These are phyloP conservation scores for Lotmaria passim DNA, from an alignment of 208 protist species.

Conservation along the genomic window DNA sequence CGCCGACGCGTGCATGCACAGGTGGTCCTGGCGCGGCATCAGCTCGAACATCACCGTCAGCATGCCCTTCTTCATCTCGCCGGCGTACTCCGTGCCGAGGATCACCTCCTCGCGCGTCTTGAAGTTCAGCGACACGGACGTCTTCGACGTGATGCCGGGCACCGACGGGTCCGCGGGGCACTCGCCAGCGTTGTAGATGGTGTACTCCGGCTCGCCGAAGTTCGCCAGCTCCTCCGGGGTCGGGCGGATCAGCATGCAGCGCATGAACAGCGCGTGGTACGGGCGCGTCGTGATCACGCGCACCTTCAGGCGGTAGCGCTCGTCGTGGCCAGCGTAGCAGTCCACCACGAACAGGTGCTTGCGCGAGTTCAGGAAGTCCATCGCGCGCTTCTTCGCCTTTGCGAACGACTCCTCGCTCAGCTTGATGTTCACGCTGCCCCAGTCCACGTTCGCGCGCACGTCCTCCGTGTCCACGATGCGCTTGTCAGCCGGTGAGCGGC, in stretches of 20 bases:
- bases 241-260: slow-evolving; percentile 96
- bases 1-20: slow-evolving; percentile 93
- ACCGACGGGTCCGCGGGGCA: slow-evolving; percentile 90
- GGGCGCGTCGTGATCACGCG: slow-evolving; percentile 91
- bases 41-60: slow-evolving; percentile 97
- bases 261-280: slow-evolving; percentile 98
- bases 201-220: slow-evolving; percentile 96
- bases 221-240: slow-evolving; percentile 86
- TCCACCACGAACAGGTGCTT: slow-evolving; percentile 95
- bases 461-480: slow-evolving; percentile 86
- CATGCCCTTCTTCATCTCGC: slow-evolving; percentile 99
- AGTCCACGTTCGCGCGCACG: slow-evolving; percentile 89
- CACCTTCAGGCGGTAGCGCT: slow-evolving; percentile 93
- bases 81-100: slow-evolving; percentile 96
- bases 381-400: slow-evolving; percentile 90
- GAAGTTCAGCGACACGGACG: slow-evolving; percentile 88
- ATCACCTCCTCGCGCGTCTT: slow-evolving; percentile 92
- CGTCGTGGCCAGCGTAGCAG: slow-evolving; percentile 93
- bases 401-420: slow-evolving; percentile 90
- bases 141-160: slow-evolving; percentile 79
- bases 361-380: slow-evolving; percentile 92
- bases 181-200: slow-evolving; percentile 95
- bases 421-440: slow-evolving; percentile 95
- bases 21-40: slow-evolving; percentile 91
- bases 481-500: slow-evolving; percentile 95